Evolutionary conservation across 306 rosid species (phyloP), one percentile per base, ranked within the genome.

Genomic region (Quercus suber): DNA sequence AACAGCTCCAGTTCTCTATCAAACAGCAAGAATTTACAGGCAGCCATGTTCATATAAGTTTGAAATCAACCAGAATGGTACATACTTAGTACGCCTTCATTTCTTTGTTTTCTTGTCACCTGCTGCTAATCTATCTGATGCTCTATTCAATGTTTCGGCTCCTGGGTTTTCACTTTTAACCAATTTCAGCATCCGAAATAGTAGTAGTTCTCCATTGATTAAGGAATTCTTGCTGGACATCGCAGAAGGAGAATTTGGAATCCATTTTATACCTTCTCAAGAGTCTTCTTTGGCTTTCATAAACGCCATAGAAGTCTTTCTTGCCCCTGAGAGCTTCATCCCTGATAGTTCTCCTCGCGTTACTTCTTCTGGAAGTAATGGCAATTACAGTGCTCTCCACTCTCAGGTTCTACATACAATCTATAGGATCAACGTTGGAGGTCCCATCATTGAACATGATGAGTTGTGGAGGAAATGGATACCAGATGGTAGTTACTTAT

Each of bases 301-400:
- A 3, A 89, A 83, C 25, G 92, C 92, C 23, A 83, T 89, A 15
- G 92, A 89, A 74, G 80, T 89, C 11, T 82, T 87, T 61, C 27
- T 21, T 1, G 69, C 92, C 90, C 14, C 17, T 3, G 53, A 49
- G 53, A 13, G 15, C 53, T 49, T 49, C 53, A 10, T 49, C 53
- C 1, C 13, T 49, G 53, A 10, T 12, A 0, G 5, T 7, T 3
- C 49, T 43, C 49, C 49, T 43, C 49, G 3, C 49, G 49, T 43
- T 43, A 43, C 49, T 43, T 43, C 49, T 43, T 0, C 49, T 0
- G 13, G 49, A 43, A 0, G 0, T 43, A 0, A 1, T 0, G 53
- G 53, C 0, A 49, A 0, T 49, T 49, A 11, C 53, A 0, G 53
- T 49, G 53, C 0, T 49, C 13, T 12, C 0, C 15, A 0, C 0